Evolutionary conservation across 768 basidiomycete genomes (phyloP), one percentile per base, ranked within the genome.

Genomic region (Cantharellus cinnabarinus): DNA sequence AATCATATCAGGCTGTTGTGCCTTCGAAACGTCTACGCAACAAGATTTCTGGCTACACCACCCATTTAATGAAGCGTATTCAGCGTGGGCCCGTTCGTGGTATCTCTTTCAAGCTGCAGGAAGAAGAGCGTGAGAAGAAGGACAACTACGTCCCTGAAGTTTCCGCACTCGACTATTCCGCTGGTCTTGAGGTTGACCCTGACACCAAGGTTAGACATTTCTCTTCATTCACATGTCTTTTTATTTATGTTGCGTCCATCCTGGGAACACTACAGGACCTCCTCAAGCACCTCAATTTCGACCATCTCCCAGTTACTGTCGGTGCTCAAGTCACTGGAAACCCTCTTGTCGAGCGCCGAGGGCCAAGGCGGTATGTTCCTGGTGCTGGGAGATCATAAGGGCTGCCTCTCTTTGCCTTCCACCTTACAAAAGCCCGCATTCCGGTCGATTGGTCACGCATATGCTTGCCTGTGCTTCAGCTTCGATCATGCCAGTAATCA

Each of bases 51-150:
- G 95, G 95, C 53, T 99, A 98, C 82, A 99, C 95, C 61, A 99
- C 95, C 67, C 95, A 99, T 71, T 77, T 99, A 72, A 99, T 99
- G 95, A 97, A 91, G 80, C 91, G 95, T 69, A 99, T 99, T 68
- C 90, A 95, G 73, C 82, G 82, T 61, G 95, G 95, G 2, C 95
- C 95, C 67, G 95, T 99, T 64, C 89, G 91, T 64, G 95, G 95
- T 67, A 99, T 99, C 72, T 98, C 95, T 59, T 99, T 98, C 89
- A 95, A 97, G 75, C 85, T 99, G 66, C 95, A 99, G 72, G 95
- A 98, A 70, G 95, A 99, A 74, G 95, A 99, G 76, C 81, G 95
- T 63, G 95, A 99, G 75, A 77, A 94, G 68, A 98, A 98, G 80
- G 95, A 99, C 72, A 93, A 97, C 78, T 97, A 89, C 72, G 94